Evolutionary conservation across 257 asterid genomes (phyloP), one percentile per base, ranked within the genome.

Genomic region (Anisodus tanguticus): DNA sequence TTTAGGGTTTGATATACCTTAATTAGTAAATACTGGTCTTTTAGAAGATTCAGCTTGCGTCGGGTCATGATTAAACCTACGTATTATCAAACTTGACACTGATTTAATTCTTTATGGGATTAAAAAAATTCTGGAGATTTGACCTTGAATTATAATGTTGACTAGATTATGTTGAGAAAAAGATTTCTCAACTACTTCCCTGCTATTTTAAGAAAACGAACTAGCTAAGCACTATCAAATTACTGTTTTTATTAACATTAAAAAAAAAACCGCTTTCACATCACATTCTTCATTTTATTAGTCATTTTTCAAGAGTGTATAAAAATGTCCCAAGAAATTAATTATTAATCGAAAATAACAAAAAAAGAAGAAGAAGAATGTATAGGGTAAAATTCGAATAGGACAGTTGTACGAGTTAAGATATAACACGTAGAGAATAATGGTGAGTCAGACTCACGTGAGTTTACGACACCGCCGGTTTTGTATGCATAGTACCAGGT

Each of bases 1-100:
- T 16, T 58, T 16, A 6, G 16, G 22, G 9, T 16, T 58, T 11
- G 59, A 54, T 54, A 54, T 54, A 13, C 59, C 17, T 54, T 54
- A 4, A 5, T 31, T 31, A 31, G 35, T 31, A 54, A 12, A 54
- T 54, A 5, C 12, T 12, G 59, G 16, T 54, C 15, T 54, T 54
- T 54, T 12, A 16, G 22, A 59, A 59, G 17, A 63, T 22, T 41
- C 41, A 66, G 4, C 9, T 31, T 66, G 3, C 31, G 47, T 66
- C 2, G 41, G 41, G 80, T 19, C 62, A 74, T 74, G 81, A 22
- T 74, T 74, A 49, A 43, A 22, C 81, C 81, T 11, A 74, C 81
- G 6, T 49, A 49, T 74, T 49, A 74, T 49, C 60, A 22, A 72
- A 74, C 43, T 49, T 49, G 45, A 74, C 62, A 49, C 8, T 49